These are phyloP conservation scores for Gossypium bickii DNA, from an alignment of 345 rosid species.

Conservation along the genomic window DNA sequence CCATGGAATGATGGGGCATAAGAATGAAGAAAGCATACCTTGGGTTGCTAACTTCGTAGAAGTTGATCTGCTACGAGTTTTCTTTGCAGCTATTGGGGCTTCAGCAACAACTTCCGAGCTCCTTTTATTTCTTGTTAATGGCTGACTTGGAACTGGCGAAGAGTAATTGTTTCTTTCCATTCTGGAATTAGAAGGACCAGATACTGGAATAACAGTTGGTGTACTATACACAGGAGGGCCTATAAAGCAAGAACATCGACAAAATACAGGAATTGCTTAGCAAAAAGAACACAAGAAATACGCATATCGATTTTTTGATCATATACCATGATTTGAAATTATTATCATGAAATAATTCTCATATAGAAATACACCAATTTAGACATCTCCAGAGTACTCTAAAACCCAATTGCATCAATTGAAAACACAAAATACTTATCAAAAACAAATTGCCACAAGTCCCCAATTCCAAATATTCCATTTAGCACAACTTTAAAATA, in stretches of 20 bases:
- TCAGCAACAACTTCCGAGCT: conserved; percentile 26
- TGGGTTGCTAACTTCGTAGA: conserved; percentile 24
- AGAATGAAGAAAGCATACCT: conserved; percentile 33
- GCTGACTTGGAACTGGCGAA: conserved; percentile 28
- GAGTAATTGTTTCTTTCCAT: conserved; percentile 21
- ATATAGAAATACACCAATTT: background rate
- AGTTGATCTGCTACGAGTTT: conserved; percentile 31
- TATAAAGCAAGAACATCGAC: conserved; percentile 15
- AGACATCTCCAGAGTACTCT: background rate
- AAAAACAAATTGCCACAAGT: background rate
- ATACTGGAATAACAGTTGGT: conserved; percentile 34
- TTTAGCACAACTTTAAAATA: background rate
- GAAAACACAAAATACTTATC: background rate
- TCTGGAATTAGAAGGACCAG: conserved; percentile 27
- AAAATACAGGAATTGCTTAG: background rate
- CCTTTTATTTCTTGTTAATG: conserved; percentile 49
- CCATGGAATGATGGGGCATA: background rate
- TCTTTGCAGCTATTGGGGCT: conserved; percentile 45
- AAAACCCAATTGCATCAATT: background rate
- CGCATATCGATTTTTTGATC: background rate
- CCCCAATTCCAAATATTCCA: background rate
- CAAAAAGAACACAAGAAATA: background rate
- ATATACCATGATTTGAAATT: background rate
- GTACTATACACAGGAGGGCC: conserved; percentile 34
- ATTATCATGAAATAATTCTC: background rate